Conservation (phyloP, 768 basidiomycete genomes). For the Tulasnella sp. region DNA sequence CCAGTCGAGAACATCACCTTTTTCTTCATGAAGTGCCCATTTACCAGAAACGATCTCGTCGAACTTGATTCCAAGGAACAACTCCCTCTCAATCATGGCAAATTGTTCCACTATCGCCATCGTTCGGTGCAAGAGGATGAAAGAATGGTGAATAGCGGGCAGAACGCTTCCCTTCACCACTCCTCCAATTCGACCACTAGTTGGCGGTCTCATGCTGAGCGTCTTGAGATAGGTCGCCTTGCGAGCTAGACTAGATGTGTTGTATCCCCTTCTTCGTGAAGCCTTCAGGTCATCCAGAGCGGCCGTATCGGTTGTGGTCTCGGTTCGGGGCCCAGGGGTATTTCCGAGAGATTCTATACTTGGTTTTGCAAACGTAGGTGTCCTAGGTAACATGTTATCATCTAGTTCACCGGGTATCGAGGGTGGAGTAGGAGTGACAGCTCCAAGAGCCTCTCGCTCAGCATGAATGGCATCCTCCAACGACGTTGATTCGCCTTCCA, state of each 20-base stretch:
- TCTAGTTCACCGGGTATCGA: background rate
- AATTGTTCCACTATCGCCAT: slow-evolving; percentile 62
- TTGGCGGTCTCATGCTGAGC: background rate
- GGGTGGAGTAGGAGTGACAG: slow-evolving; percentile 10
- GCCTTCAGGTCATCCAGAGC: background rate
- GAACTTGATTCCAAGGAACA: slow-evolving; percentile 73
- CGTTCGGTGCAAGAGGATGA: slow-evolving; percentile 50
- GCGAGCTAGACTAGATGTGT: slow-evolving; percentile 1
- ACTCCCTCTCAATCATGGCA: slow-evolving; percentile 75
- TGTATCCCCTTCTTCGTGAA: background rate
- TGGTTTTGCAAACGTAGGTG: background rate
- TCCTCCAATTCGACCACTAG: slow-evolving; percentile 16
- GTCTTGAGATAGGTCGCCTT: background rate
- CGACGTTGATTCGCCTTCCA: background rate
- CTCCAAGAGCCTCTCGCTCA: slow-evolving; percentile 6
- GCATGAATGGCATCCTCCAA: slow-evolving; percentile 1
- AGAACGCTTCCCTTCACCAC: no score
- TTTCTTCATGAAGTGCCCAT: slow-evolving; percentile 16
- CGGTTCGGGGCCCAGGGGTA: no score
- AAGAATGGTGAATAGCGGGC: slow-evolving; percentile 51
- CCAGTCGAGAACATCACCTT: slow-evolving; percentile 68
- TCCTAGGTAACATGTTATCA: background rate
- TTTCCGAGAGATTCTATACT: no score
- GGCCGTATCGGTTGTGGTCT: no score
- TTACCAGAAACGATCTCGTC: slow-evolving; percentile 65